These are phyloP conservation scores for Phytophthora quininea DNA, from an alignment of 352 stramenopile species.

Conservation along the genomic window DNA sequence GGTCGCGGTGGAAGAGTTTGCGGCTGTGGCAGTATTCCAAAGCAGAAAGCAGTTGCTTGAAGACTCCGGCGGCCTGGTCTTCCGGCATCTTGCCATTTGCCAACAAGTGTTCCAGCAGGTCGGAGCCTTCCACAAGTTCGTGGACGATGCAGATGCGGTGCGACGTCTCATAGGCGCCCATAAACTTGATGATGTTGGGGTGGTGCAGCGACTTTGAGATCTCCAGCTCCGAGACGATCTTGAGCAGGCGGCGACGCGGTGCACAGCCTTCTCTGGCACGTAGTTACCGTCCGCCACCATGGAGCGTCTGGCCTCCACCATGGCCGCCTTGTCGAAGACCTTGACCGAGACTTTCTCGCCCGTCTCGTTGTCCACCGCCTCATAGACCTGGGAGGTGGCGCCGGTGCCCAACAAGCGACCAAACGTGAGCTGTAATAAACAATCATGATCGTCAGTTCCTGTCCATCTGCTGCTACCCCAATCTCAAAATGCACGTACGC, in stretches of 20 bases:
- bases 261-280: slow-evolving; percentile 68
- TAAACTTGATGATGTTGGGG: slow-evolving; percentile 81
- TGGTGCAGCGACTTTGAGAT: slow-evolving; percentile 75
- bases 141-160: slow-evolving; percentile 83
- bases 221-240: slow-evolving; percentile 86
- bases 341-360: slow-evolving; percentile 72
- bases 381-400: slow-evolving; percentile 81
- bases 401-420: slow-evolving; percentile 66
- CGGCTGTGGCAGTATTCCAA: slow-evolving; percentile 92
- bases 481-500: slow-evolving; percentile 33
- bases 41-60: slow-evolving; percentile 90
- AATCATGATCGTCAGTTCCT: slow-evolving; percentile 25
- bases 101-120: slow-evolving; percentile 78
- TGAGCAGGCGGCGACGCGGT: slow-evolving; percentile 77
- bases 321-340: slow-evolving; percentile 83
- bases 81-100: slow-evolving; percentile 77
- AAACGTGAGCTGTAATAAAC: slow-evolving; percentile 59
- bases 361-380: slow-evolving; percentile 56
- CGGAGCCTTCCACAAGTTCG: slow-evolving; percentile 74
- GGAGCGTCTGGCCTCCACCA: slow-evolving; percentile 79
- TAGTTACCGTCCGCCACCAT: slow-evolving; percentile 74
- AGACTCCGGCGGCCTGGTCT: slow-evolving; percentile 54
- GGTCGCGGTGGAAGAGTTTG: slow-evolving; percentile 93
- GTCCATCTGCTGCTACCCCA: neutral
- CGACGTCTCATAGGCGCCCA: slow-evolving; percentile 78